Evolutionary conservation across 1,284 basidiomycete genomes (phyloP), one percentile per base, ranked within the genome.

Genomic region (Tremellales sp.): DNA sequence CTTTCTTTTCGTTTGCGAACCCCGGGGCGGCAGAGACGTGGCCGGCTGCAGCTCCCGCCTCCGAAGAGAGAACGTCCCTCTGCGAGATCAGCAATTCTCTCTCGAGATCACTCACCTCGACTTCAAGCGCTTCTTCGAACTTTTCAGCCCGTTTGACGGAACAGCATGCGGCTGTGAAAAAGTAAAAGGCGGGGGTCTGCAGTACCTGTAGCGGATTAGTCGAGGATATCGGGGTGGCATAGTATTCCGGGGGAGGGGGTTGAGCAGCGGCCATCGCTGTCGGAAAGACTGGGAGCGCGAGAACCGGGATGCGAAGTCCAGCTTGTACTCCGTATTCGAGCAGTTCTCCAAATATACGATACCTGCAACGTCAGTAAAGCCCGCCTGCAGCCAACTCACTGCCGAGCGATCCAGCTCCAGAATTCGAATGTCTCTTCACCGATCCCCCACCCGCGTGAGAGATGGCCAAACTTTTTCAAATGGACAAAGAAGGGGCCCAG

Each of bases 351-450:
- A 95, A 80, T 18, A 91, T 79, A 6, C 90, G 85, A 63, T 94
- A 83, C 63, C 87, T 90, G 31, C 16, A 8, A 45, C n/a, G 16
- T 14, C 9, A 10, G n/a, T 6, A 12, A 31, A n/a, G 10, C 9
- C 22, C 34, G 34, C 10, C 8, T 36, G 34, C 9, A 28, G n/a
- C 28, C n/a, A 9, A 78, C 85, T 53, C 58, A 90, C 86, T 97
- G 91, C 63, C 92, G 79, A 7, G 87, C 86, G 43, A 92, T 78
- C 94, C 93, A 98, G 57, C 85, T 87, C 94, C 94, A 97, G 65
- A 84, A 97, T 68, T 97, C 95, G 58, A 87, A 95, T 0, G 89
- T 95, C 60, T 91, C 86, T 60, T 92, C 88, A n/a, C 92, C 92
- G 45, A 97, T 97, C 3, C 89, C 90, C 94, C 94, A 97, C 0